Percentiles rank a stretch among this genome's conserved stretches.
phyloP scores from a whole-genome alignment of 805 yeast species.

The Hanseniaspora lindneri region DNA sequence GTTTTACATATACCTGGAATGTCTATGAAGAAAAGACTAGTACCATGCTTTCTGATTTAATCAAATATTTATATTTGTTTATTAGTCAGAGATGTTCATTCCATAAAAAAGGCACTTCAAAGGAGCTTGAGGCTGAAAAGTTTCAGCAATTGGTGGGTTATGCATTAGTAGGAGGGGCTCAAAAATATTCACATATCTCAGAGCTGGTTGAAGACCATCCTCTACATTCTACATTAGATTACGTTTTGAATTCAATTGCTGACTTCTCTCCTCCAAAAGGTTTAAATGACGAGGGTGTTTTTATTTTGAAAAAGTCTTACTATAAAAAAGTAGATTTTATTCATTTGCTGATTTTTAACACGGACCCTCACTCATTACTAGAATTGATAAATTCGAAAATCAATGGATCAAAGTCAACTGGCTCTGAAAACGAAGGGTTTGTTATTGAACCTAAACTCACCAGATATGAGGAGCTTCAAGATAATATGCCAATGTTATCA shows the following conservation, averaged over 20 bases:
- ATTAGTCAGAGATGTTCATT: constrained; percentile 59
- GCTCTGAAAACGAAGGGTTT: constrained; percentile 28
- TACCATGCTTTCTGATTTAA: constrained; percentile 66
- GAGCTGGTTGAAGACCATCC: constrained; percentile 29
- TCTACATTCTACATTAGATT: constrained; percentile 35
- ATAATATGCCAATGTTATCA: constrained; percentile 35
- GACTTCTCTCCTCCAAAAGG: constrained; percentile 55
- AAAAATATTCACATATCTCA: constrained; percentile 41
- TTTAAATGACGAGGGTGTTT: constrained; percentile 54
- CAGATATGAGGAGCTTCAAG: constrained; percentile 23
- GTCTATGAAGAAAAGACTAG: constrained; percentile 39
- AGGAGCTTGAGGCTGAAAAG: constrained; percentile 25
- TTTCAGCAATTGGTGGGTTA: constrained; percentile 39
- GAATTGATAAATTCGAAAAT: background rate
- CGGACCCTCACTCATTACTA: constrained; percentile 18
- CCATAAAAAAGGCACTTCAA: constrained; percentile 31
- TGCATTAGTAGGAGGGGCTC: constrained; percentile 40
- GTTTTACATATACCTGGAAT: constrained; percentile 31
- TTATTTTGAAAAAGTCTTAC: constrained; percentile 40
- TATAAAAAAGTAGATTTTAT: constrained; percentile 48
- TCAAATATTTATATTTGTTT: constrained; percentile 56
- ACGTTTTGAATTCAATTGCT: constrained; percentile 45
- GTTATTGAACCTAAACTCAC: constrained; percentile 40
- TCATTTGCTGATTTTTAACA: constrained; percentile 35
- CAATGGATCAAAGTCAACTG: constrained; percentile 21